Evolutionary conservation across 2,329 filamentous ascomycete species (phyloP).

Genomic region (Grosmannia huntii): DNA sequence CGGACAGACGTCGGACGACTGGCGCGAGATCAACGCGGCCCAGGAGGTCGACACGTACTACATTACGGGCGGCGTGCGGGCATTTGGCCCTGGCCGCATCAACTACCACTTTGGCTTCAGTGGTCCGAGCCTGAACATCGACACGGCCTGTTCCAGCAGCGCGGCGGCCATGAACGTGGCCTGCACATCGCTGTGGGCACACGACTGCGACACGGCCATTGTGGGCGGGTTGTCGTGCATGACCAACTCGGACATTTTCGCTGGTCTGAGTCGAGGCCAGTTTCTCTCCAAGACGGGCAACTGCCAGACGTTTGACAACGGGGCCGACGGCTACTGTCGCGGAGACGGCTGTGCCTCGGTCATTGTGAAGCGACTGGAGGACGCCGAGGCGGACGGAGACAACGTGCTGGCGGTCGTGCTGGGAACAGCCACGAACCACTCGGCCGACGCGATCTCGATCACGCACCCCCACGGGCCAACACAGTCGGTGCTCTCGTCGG

Average conservation of each 20-base stretch:
- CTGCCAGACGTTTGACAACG: conserved; percentile 32
- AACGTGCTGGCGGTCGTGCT: conserved; percentile 63
- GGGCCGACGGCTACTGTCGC: conserved; percentile 54
- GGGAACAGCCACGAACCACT: conserved; percentile 68
- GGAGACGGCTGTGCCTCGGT: conserved; percentile 31
- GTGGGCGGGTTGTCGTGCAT: conserved; percentile 70
- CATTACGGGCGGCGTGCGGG: conserved; percentile 28
- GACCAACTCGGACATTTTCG: conserved; percentile 68
- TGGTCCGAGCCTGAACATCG: conserved; percentile 57
- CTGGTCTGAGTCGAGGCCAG: conserved; percentile 59
- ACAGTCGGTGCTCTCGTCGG: conserved; percentile 58
- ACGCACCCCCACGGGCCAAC: conserved; percentile 70
- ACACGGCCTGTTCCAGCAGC: conserved; percentile 67
- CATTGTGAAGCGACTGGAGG: conserved; percentile 65
- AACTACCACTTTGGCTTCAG: conserved; percentile 67
- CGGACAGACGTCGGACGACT: conserved; percentile 62
- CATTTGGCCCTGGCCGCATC: conserved; percentile 41
- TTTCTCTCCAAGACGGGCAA: conserved; percentile 65
- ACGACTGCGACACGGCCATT: conserved; percentile 69
- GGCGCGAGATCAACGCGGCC: conserved; percentile 58
- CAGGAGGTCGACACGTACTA: conserved; percentile 52
- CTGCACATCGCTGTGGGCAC: conserved; percentile 60
- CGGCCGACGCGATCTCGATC: conserved; percentile 68
- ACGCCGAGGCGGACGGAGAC: conserved; percentile 67
- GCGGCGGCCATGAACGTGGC: conserved; percentile 57